These are phyloP conservation scores for Eimeria sp. DNA, from an alignment of 169 alveolate species.

Conservation along the genomic window DNA sequence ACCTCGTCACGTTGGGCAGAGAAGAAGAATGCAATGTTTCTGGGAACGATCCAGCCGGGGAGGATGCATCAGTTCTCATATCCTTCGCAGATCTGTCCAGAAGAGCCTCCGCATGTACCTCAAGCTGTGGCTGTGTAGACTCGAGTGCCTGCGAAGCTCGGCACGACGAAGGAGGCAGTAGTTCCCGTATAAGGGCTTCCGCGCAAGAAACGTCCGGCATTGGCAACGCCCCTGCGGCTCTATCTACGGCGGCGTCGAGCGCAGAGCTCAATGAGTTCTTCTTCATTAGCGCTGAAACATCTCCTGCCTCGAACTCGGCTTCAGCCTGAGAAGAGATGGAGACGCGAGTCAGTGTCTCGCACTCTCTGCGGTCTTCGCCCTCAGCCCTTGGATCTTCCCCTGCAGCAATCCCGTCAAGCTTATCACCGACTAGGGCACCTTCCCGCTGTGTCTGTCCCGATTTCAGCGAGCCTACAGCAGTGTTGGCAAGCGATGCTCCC, in stretches of 20 bases:
- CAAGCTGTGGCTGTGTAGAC: not conserved
- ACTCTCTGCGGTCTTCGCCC: not conserved
- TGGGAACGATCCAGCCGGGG: not conserved
- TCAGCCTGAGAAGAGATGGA: not conserved
- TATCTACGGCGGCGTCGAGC: conserved; percentile 30
- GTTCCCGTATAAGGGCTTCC: conserved; percentile 24
- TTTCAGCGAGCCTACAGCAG: not conserved
- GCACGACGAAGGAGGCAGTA: conserved; percentile 20
- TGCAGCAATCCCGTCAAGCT: not conserved
- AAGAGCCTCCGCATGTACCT: not conserved
- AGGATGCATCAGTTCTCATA: not conserved
- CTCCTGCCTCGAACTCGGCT: not conserved
- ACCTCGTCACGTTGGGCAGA: not conserved
- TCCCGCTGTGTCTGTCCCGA: not conserved
- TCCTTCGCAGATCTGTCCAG: not conserved
- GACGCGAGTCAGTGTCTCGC: not conserved
- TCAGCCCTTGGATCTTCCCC: not conserved
- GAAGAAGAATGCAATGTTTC: not conserved
- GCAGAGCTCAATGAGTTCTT: not conserved
- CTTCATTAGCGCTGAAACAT: not conserved
- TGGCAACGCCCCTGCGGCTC: conserved; percentile 57
- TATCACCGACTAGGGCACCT: not conserved
- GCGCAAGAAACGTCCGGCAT: conserved; percentile 41
- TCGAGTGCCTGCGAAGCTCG: not conserved
- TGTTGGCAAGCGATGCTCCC: not conserved